Conservation (phyloP, 805 yeast genomes). For the Ogataea henricii region DNA sequence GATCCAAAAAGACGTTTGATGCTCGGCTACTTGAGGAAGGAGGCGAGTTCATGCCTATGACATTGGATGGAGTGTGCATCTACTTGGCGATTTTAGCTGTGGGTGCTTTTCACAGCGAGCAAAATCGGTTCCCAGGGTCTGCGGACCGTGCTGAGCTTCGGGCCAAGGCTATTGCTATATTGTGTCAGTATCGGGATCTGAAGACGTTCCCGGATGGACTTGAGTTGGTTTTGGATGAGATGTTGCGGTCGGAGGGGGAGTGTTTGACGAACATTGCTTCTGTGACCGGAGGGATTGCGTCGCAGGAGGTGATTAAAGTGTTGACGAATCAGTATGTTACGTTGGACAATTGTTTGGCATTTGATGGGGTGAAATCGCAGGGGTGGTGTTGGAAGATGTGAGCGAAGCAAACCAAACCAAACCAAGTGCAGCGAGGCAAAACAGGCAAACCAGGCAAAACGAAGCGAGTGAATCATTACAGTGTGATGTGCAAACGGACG, state of each 20-base stretch:
- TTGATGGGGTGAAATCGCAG: constrained; percentile 67
- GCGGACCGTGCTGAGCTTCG: constrained; percentile 27
- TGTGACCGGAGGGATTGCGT: constrained; percentile 79
- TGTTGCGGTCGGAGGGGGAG: constrained; percentile 42
- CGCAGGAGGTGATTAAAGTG: constrained; percentile 79
- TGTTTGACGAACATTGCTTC: constrained; percentile 64
- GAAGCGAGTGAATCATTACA: too few species aligned
- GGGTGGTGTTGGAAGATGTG: constrained; percentile 37
- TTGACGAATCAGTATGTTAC: constrained; percentile 83
- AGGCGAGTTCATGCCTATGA: constrained; percentile 10
- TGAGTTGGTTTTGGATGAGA: constrained; percentile 42
- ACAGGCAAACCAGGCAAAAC: background rate
- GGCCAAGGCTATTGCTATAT: constrained; percentile 27
- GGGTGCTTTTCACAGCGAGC: constrained; percentile 28
- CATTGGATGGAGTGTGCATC: constrained; percentile 26
- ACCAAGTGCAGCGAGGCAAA: background rate
- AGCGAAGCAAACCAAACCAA: background rate
- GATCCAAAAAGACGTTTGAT: constrained; percentile 35
- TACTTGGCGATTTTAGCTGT: constrained; percentile 46
- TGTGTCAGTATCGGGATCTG: constrained; percentile 25
- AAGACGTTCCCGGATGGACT: constrained; percentile 38
- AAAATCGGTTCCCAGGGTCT: constrained; percentile 18
- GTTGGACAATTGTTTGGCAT: constrained; percentile 65
- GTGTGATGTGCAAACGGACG: too few species aligned
- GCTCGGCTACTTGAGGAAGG: constrained; percentile 22